Base-by-base conservation (phyloP, 2,329 filamentous ascomycete genomes). In the Colletotrichum truncatum region DNA sequence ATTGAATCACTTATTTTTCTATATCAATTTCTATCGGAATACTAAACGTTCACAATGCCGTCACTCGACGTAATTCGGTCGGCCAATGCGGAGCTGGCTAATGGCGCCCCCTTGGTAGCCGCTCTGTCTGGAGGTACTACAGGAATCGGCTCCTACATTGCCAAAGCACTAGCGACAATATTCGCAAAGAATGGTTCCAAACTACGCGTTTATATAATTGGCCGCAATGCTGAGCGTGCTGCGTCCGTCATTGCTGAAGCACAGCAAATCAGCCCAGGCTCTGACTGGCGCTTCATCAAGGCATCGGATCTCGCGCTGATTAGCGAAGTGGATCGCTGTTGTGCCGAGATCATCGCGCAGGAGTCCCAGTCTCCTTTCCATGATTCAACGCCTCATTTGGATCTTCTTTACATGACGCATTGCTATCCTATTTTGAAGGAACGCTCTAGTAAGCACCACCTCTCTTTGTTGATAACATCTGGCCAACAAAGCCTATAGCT, bases 141-240 rank as follows among this genome's bases (percentile, higher is more conserved):
- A n/a, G 63, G 63, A 32, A 61, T 66, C 16, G 63, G 63, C 12
- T 49, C 41, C 9, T 66, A 66, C 49, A 55, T 61, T 10, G 63
- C 56, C 21, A 56, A 56, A 12, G 56, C 48, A 4, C 63, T 66
- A 4, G 63, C 63, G 2, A 49, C 48, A 10, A 39, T 32, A 6
- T 66, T 66, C 60, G 55, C 63, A 4, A 43, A 56, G 21, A n/a
- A 66, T 8, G 63, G 63, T 8, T 38, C 48, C 49, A 66, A 61
- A 36, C 43, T 66, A 8, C 63, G 63, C 63, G 56, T 66, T 30
- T 66, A 66, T 41, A 66, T 66, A 23, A 30, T 66, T 12, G 63
- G 63, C 23, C 63, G 63, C 63, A 66, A 66, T 34, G 41, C 48
- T 7, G 28, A 39, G 21, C 57, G 63, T 11, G 63, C 38, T 23